Conservation (phyloP, 116 monocot genomes). For the Phalaenopsis hybrid region DNA sequence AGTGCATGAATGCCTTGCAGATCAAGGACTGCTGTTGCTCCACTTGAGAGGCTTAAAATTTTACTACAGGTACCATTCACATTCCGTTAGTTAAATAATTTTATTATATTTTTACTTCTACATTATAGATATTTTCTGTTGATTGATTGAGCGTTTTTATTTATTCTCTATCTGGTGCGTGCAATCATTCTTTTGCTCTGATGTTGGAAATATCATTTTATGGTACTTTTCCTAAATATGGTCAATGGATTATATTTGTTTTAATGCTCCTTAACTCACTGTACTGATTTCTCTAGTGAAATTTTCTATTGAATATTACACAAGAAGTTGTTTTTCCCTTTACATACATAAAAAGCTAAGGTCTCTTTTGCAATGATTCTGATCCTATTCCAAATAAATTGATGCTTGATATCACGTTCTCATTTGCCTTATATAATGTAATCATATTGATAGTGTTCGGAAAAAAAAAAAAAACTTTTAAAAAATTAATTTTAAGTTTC, state of each 20-base stretch:
- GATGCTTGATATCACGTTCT: neutral
- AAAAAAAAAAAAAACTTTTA: neutral
- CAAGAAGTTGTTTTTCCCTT: neutral
- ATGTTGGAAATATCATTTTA: no score
- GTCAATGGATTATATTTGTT: neutral
- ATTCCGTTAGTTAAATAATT: neutral
- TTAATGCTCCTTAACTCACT: neutral
- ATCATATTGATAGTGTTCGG: neutral
- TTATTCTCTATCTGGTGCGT: neutral
- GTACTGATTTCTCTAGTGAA: neutral
- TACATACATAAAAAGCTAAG: neutral
- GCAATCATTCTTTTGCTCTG: neutral
- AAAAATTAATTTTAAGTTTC: neutral
- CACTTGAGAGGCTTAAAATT: slow-evolving; percentile 91
- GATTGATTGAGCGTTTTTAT: neutral
- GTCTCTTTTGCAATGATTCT: neutral
- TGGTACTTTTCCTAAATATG: neutral
- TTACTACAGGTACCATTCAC: slow-evolving; percentile 76
- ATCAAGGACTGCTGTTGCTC: slow-evolving; percentile 98
- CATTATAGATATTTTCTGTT: neutral
- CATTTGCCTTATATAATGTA: neutral
- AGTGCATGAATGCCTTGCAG: slow-evolving; percentile 24
- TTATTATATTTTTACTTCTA: neutral
- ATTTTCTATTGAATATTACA: neutral
- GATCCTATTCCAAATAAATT: neutral